Conservation (phyloP, 2,329 filamentous ascomycete species). For the Mycogone perniciosa region DNA sequence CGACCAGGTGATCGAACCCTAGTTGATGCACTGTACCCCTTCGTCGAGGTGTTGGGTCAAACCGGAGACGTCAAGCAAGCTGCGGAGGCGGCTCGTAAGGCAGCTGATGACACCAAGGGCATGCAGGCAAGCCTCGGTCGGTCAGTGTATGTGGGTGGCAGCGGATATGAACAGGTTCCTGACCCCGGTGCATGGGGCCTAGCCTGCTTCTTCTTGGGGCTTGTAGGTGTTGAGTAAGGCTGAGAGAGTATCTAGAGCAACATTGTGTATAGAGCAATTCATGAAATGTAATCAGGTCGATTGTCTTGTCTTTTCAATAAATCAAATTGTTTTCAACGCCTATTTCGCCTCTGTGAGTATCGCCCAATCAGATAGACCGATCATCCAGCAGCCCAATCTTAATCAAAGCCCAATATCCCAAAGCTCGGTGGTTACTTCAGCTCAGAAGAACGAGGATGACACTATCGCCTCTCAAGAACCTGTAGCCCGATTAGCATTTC, state of each 20-base stretch:
- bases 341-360: constrained; percentile 29
- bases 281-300: constrained; percentile 16
- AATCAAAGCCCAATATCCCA: constrained; percentile 16
- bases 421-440: constrained; percentile 31
- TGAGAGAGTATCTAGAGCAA: constrained; percentile 27
- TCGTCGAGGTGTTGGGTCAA: constrained; percentile 63
- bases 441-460: constrained; percentile 83
- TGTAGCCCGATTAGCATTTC: constrained; percentile 30
- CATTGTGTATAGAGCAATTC: background rate
- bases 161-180: constrained; percentile 41
- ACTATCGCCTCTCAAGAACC: constrained; percentile 80
- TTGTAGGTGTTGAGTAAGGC: constrained; percentile 49
- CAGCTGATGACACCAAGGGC: constrained; percentile 77
- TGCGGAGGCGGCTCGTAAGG: constrained; percentile 66
- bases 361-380: constrained; percentile 21
- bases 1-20: constrained; percentile 83
- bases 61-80: constrained; percentile 65
- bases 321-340: constrained; percentile 31
- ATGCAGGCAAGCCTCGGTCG: constrained; percentile 84
- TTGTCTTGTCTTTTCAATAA: background rate
- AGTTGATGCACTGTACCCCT: constrained; percentile 83
- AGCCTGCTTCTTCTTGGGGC: constrained; percentile 72
- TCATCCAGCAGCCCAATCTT: constrained; percentile 18
- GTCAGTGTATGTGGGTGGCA: constrained; percentile 39
- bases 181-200: constrained; percentile 67